phyloP scores from a whole-genome alignment of 2,329 filamentous ascomycete genomes.

The Epichloe hybrida region DNA sequence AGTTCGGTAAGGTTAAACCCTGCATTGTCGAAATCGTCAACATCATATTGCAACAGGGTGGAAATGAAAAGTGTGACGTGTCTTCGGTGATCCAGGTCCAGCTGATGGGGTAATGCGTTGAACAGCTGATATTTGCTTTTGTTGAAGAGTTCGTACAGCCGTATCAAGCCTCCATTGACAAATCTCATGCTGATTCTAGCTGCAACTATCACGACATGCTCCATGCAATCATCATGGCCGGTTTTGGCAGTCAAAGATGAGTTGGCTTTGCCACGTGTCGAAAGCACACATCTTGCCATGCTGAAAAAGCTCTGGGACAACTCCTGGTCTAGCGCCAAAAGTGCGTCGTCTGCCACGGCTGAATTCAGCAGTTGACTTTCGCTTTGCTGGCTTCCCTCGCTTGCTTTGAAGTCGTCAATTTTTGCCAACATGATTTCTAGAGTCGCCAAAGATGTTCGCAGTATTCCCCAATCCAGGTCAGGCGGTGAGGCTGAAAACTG shows the following conservation, averaged over 20 bases:
- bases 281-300: conserved; percentile 29
- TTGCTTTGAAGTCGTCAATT: conserved; percentile 28
- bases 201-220: conserved; percentile 31
- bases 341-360: conserved; percentile 32
- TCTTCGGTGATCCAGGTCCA: conserved; percentile 28
- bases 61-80: conserved; percentile 38
- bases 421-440: conserved; percentile 32
- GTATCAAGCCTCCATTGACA: conserved; percentile 29
- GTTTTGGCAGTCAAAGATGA: conserved; percentile 7
- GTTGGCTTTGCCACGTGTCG: conserved; percentile 6
- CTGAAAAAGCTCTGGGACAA: conserved; percentile 33
- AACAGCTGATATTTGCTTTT: conserved; percentile 37
- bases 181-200: conserved; percentile 33
- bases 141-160: conserved; percentile 32
- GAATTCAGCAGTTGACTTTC: conserved; percentile 26
- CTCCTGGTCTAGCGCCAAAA: conserved; percentile 33
- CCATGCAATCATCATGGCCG: conserved; percentile 22
- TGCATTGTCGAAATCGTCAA: conserved; percentile 33
- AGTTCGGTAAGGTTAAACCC: conserved; percentile 33
- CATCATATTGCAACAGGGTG: conserved; percentile 31
- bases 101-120: conserved; percentile 23
- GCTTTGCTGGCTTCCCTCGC: conserved; percentile 24
- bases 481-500: conserved; percentile 29
- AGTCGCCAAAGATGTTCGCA: conserved; percentile 31
- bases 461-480: conserved; percentile 34